Conservation (phyloP, 805 yeast genomes). For the Blastobotrys americana region DNA sequence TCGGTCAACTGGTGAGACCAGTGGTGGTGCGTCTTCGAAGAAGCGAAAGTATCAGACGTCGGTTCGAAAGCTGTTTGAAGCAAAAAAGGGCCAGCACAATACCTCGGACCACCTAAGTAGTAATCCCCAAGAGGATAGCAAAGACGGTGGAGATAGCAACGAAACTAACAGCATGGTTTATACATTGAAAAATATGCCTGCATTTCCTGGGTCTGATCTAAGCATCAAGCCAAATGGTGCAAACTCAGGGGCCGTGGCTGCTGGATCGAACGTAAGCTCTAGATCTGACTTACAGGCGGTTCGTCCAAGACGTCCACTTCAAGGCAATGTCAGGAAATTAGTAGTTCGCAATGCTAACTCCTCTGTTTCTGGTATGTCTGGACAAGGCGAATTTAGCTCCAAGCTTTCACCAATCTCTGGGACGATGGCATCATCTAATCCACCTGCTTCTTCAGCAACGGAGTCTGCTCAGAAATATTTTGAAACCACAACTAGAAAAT, state of each 20-base stretch:
- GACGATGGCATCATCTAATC: no score
- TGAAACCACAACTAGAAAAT: conserved; percentile 11
- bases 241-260: not conserved
- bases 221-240: not conserved
- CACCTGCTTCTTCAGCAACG: not conserved
- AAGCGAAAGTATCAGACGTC: not conserved
- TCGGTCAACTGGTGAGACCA: not conserved
- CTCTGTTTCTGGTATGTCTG: no score
- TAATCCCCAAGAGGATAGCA: not conserved
- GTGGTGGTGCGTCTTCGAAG: not conserved
- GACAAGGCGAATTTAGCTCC: no score
- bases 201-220: conserved; percentile 6
- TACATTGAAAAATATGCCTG: not conserved
- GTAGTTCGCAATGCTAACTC: conserved; percentile 1
- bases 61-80: not conserved
- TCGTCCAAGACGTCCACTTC: not conserved
- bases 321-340: not conserved
- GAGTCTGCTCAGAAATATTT: conserved; percentile 10
- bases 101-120: no score
- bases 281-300: no score
- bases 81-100: not conserved
- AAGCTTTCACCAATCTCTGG: no score
- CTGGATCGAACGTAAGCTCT: not conserved
- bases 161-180: not conserved
- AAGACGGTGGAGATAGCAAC: not conserved